These are phyloP conservation scores for Aspergillus alliaceus DNA, from an alignment of 2,329 filamentous ascomycete genomes.

Conservation along the genomic window DNA sequence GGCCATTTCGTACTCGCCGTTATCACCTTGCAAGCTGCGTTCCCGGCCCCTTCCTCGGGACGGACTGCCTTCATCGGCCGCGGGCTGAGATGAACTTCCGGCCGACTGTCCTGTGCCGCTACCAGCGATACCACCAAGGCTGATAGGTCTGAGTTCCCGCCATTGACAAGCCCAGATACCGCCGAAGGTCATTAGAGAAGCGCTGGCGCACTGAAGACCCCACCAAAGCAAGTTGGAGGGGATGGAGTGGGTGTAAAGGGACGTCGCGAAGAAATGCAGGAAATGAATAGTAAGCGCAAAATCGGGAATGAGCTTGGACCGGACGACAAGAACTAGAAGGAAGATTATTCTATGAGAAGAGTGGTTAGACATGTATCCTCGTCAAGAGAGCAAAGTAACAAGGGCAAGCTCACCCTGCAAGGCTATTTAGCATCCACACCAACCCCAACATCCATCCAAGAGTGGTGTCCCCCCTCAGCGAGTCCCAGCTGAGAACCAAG, in stretches of 20 bases:
- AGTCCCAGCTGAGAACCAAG: slow-evolving; percentile 64
- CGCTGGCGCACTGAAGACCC: slow-evolving; percentile 63
- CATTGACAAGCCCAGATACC: slow-evolving; percentile 91
- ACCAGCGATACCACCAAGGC: slow-evolving; percentile 64
- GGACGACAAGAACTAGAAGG: slow-evolving; percentile 77
- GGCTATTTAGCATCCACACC: slow-evolving; percentile 66
- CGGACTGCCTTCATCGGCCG: slow-evolving; percentile 16
- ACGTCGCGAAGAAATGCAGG: slow-evolving; percentile 75
- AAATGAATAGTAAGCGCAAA: slow-evolving; percentile 88
- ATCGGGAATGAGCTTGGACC: slow-evolving; percentile 91
- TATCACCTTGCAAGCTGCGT: slow-evolving; percentile 23
- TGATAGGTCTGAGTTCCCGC: slow-evolving; percentile 84
- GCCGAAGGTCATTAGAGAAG: slow-evolving; percentile 64
- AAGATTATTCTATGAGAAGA: slow-evolving; percentile 68
- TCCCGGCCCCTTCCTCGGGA: slow-evolving; percentile 33
- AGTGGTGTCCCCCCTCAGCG: slow-evolving; percentile 65
- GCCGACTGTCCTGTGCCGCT: slow-evolving; percentile 19
- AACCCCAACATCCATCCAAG: slow-evolving; percentile 68
- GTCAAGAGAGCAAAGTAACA: not conserved
- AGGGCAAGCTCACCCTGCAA: slow-evolving; percentile 58
- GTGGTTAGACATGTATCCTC: not conserved
- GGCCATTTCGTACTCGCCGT: slow-evolving; percentile 36
- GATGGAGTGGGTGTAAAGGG: slow-evolving; percentile 73
- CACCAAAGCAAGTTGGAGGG: slow-evolving; percentile 87
- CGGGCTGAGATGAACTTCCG: slow-evolving; percentile 7